Base-by-base conservation (phyloP, 768 basidiomycete species). In the Rickenella mellea region DNA sequence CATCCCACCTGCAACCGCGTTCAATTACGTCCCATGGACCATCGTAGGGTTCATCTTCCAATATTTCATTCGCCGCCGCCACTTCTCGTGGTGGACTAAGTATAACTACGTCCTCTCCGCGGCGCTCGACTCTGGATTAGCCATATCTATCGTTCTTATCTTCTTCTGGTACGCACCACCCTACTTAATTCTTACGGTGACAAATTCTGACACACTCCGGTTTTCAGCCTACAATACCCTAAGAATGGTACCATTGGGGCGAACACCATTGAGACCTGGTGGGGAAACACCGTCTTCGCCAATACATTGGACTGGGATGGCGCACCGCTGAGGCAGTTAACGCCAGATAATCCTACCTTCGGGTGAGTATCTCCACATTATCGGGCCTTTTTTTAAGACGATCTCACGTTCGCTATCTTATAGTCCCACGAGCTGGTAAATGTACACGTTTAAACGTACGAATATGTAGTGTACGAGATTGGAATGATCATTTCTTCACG, bases 41-140 rank as follows among this genome's bases (percentile, higher is more conserved):
- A 47, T 24, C 36, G 43, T 56, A 6, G 52, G 49, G 1, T 57
- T 37, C 20, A 22, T 56, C n/a, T 59, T 59, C 44, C 57, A 58
- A 37, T 48, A 54, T 9, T 44, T 42, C 40, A 45, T 59, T 39
- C 50, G 55, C 36, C 46, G 47, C 20, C 46, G 48, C 6, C 56
- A 52, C 25, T 37, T 57, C 27, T 49, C 50, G 8, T 59, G 58
- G 58, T 58, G 53, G 59, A 51, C 46, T 27, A 57, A 55, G 41
- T 58, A 55, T 49, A 60, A 59, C 46, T 58, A 63, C 62, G 73
- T 90, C 50, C 72, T 81, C 27, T 86, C 83, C 51, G 83, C 83
- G 35, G 82, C 83, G 22, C 63, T 87, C 40, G 83, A 87, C 59
- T 74, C 78, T 12, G 84, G 84, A 14, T 75, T 80, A 4, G 80